Evolutionary conservation across 1,284 basidiomycete genomes (phyloP), one percentile per base, ranked within the genome.

Genomic region (Polyporus tsugae): DNA sequence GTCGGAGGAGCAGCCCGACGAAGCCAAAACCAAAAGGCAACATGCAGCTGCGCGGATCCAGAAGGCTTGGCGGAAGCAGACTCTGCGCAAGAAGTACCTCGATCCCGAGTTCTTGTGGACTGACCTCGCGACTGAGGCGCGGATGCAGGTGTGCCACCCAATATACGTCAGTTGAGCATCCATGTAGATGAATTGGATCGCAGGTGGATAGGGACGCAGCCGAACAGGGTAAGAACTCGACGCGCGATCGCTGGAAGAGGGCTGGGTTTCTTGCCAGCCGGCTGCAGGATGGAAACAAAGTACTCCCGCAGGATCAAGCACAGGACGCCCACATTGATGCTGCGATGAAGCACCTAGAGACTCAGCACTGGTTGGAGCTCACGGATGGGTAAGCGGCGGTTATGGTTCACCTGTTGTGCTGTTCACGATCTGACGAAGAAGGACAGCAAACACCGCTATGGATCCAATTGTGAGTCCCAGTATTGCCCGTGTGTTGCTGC

Each of bases 361-460:
- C 83, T 1, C 87, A 89, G 70, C 87, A 89, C 75, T 89, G 89
- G 88, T 78, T 91, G 13, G 90, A 92, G 75, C 82, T 91, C 69
- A 85, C 91, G 52, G 91, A 93, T 73, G 83, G 82, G 86, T 87
- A 67, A 60, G 82, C 76, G 22, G 25, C 13, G n/a, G 25, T 67
- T 2, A 41, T 46, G 9, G 35, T 64, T 36, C 4, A 7, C n/a
- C 19, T 38, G 36, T 10, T n/a, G 55, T 38, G 35, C 3, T 38
- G 55, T 19, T 38, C 36, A 19, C 9, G 36, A 58, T 58, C 55
- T 58, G 5, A 58, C 55, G 7, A 35, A 39, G 44, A 19, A 44
- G 41, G 6, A 22, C 33, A 86, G 86, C n/a, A 91, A 91, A 75
- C 89, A 91, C 76, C 83, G 90, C 44, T 92, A 91, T 82, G 91